Percentiles rank a stretch among this genome's conserved stretches.
Conservation (phyloP, 441 rosid species). For the Pelargonium fulgidum region DNA sequence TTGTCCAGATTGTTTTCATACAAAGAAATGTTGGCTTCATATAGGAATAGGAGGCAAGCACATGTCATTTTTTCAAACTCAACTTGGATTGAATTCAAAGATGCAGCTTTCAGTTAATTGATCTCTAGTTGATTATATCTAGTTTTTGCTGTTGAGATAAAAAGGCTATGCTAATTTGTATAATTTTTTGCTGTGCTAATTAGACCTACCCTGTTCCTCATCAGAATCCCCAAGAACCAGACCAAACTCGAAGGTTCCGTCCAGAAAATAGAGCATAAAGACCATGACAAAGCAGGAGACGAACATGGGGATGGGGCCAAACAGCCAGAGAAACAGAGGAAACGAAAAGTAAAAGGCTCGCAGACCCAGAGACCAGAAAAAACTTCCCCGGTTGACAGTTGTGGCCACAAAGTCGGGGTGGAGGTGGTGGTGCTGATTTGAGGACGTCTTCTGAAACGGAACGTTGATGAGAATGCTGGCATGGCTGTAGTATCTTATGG, state of each 20-base stretch:
- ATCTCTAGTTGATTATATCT: neutral
- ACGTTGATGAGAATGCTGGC: constrained; percentile 84
- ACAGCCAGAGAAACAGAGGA: constrained; percentile 82
- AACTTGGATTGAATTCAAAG: constrained; percentile 23
- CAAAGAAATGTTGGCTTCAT: too few species aligned
- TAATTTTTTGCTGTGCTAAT: neutral
- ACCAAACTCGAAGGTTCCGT: constrained; percentile 40
- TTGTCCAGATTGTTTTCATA: too few species aligned
- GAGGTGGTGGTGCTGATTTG: constrained; percentile 26
- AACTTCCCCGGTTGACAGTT: constrained; percentile 66
- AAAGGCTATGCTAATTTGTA: neutral
- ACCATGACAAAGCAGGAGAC: constrained; percentile 49
- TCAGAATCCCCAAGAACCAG: constrained; percentile 30
- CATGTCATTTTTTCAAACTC: constrained; percentile 14
- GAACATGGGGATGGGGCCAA: constrained; percentile 83
- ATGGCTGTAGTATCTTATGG: constrained; percentile 83
- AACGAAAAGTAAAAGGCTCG: constrained; percentile 83
- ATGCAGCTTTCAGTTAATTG: neutral
- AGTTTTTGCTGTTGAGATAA: neutral
- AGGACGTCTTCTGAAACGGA: constrained; percentile 48
- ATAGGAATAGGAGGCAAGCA: too few species aligned
- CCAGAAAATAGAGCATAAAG: constrained; percentile 56
- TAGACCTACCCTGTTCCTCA: constrained; percentile 24
- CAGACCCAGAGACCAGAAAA: constrained; percentile 82
- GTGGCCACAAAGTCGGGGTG: constrained; percentile 58